Percentiles rank a stretch among this genome's conserved stretches.
Conservation (phyloP, 192 early-diverging fungal species). For the Radiomyces spectabilis region DNA sequence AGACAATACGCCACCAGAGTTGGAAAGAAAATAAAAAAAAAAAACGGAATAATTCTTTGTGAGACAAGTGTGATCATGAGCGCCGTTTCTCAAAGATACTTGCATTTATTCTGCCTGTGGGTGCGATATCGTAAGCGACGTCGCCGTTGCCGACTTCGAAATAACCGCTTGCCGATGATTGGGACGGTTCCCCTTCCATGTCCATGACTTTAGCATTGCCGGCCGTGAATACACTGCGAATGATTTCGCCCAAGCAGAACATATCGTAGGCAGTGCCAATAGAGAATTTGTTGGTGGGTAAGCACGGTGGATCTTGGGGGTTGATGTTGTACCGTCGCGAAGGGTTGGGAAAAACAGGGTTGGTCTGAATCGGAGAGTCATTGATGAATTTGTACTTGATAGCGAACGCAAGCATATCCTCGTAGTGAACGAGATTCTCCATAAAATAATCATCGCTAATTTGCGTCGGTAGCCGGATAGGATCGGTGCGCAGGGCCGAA, state of each 20-base stretch:
- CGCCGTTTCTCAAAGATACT: neutral
- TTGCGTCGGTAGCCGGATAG: constrained; percentile 37
- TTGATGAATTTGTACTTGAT: constrained; percentile 39
- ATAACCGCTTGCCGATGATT: constrained; percentile 9
- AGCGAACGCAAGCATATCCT: constrained; percentile 38
- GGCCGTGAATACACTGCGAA: constrained; percentile 37
- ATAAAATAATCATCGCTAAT: constrained; percentile 34
- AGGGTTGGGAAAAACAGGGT: constrained; percentile 7
- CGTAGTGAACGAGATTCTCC: constrained; percentile 44
- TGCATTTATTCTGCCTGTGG: constrained; percentile 18
- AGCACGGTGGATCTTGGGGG: neutral
- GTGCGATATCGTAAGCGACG: constrained; percentile 23
- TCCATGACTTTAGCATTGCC: constrained; percentile 23
- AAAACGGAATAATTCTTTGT: neutral
- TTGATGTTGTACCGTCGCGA: constrained; percentile 10
- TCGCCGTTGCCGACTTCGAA: constrained; percentile 26
- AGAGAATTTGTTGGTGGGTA: constrained; percentile 16
- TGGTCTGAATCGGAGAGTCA: neutral
- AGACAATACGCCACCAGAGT: neutral
- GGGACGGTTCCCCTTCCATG: constrained; percentile 2
- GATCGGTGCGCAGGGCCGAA: constrained; percentile 35
- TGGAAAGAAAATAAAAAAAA: neutral
- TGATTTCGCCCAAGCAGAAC: constrained; percentile 38
- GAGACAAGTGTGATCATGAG: neutral
- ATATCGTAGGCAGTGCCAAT: constrained; percentile 46